Base-by-base conservation (phyloP, 305 asterid species). In the Ajuga reptans region DNA sequence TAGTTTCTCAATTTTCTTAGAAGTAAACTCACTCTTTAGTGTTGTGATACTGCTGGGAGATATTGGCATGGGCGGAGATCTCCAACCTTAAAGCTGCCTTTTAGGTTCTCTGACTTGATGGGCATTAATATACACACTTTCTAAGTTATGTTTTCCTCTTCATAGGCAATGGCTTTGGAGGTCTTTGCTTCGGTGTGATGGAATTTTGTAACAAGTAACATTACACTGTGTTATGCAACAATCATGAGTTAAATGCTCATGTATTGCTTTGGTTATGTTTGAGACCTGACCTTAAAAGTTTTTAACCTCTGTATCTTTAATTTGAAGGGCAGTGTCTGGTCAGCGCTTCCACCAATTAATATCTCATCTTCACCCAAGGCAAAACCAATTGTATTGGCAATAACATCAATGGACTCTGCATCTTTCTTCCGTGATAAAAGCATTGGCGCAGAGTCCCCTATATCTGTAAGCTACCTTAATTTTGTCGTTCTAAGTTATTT, bases 281-380 rank as follows among this genome's bases (percentile, higher is more conserved):
- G 15, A 61, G 81, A 66, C 60, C 71, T 61, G 39, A 53, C 55
- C 55, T 64, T 77, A 75, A 21, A 21, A 0, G 79, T 73, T 74
- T 68, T 85, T 75, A 15, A 74, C 74, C 80, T 76, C 66, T 6
- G 57, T 77, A 51, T 79, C 83, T 72, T 78, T 73, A 66, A 80
- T 90, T 79, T 87, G 87, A 87, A 92, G 87, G 91, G 90, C 97
- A 93, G 99, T 89, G 99, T 89, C 85, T 93, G 92, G 97, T 89
- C 99, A 74, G 87, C 97, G 45, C 91, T 93, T 84, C 98, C 96
- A 53, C 96, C 95, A 49, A 78, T 86, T 63, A 82, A 76, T 29
- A 52, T 72, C 43, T 82, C 90, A 47, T 75, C 89, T 12, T 66
- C 86, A 56, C 54, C 64, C 72, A 80, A 82, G 76, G 69, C 77